Evolutionary conservation across 805 yeast genomes (phyloP).

Genomic region (Isabelozyma gotoi): DNA sequence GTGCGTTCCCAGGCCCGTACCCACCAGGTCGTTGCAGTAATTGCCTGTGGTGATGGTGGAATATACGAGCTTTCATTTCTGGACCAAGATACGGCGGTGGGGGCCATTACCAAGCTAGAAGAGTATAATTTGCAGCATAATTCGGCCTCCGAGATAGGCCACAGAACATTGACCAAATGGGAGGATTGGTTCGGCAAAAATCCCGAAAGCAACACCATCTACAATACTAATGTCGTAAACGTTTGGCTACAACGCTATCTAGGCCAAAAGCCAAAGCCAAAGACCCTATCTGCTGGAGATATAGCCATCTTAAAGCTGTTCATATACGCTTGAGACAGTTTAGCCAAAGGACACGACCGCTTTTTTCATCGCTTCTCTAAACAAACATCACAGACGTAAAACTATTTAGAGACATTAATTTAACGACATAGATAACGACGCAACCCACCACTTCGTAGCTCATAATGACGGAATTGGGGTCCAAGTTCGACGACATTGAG

Average conservation of each 20-base stretch:
- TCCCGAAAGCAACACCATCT: background rate
- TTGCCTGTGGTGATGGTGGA: background rate
- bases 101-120: too few species aligned
- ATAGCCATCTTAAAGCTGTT: background rate
- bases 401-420: too few species aligned
- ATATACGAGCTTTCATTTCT: background rate
- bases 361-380: too few species aligned
- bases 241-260: background rate
- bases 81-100: too few species aligned
- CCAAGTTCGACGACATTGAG: slow-evolving; percentile 38
- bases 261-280: background rate
- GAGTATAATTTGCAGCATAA: too few species aligned
- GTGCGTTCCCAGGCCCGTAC: too few species aligned
- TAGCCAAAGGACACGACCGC: too few species aligned
- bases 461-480: slow-evolving; percentile 3
- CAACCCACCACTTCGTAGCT: background rate
- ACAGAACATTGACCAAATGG: background rate
- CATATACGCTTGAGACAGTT: too few species aligned
- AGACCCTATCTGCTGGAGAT: background rate
- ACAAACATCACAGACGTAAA: background rate
- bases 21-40: background rate
- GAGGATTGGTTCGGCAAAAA: background rate
- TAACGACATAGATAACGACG: background rate
- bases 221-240: background rate
- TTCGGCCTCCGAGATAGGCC: background rate